Percentiles rank a stretch among this genome's conserved stretches.
Conservation (phyloP, 352 stramenopile genomes). For the Blastocystis sp. region DNA sequence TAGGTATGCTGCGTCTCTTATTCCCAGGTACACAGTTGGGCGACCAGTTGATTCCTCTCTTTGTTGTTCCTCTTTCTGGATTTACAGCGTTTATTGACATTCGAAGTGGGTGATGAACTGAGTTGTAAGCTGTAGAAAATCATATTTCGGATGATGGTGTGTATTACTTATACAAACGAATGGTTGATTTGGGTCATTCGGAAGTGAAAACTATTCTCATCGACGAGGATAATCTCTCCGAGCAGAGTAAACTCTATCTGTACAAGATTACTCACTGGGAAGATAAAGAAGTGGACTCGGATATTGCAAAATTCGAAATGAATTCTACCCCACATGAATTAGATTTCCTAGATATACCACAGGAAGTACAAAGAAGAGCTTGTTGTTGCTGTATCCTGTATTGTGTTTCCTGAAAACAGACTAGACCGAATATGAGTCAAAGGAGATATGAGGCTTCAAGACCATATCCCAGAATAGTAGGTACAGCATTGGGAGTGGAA, state of each 20-base stretch:
- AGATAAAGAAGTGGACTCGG: neutral
- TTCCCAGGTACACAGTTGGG: neutral
- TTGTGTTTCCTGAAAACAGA: neutral
- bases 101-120: neutral
- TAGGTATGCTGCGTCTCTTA: neutral
- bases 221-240: neutral
- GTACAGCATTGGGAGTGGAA: slow-evolving; percentile 34
- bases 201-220: neutral
- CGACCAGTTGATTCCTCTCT: neutral
- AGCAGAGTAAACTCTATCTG: neutral
- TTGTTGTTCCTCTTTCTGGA: neutral
- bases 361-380: too few species aligned
- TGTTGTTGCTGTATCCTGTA: neutral
- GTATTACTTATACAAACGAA: neutral
- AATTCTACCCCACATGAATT: too few species aligned
- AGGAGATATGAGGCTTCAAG: slow-evolving; percentile 37
- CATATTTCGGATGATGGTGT: neutral
- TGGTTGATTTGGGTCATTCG: neutral
- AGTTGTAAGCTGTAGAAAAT: slow-evolving; percentile 3
- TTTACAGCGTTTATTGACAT: neutral
- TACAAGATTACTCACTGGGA: neutral
- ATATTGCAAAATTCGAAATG: neutral
- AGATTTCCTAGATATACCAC: too few species aligned
- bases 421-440: slow-evolving; percentile 28
- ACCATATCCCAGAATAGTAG: slow-evolving; percentile 21